These are phyloP conservation scores for Ilex paraguariensis DNA, from an alignment of 305 asterid species.

Conservation along the genomic window DNA sequence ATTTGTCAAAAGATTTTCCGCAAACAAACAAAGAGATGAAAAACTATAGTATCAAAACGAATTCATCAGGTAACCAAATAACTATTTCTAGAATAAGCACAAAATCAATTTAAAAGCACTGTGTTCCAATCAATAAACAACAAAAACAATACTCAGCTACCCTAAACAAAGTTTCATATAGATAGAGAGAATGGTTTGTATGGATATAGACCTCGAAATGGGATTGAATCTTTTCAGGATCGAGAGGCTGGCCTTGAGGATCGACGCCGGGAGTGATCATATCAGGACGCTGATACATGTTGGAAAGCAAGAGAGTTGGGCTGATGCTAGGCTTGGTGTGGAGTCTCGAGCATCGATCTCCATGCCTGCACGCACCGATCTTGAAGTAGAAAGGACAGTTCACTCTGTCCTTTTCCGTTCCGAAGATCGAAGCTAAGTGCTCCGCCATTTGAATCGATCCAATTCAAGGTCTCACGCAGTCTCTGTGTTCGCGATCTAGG, in stretches of 20 bases:
- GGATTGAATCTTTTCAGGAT: slow-evolving; percentile 14
- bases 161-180: neutral
- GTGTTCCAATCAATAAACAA: too few relatives aligned
- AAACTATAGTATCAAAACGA: too few relatives aligned
- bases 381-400: slow-evolving; percentile 19
- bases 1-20: too few relatives aligned
- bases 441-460: neutral
- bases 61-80: too few relatives aligned
- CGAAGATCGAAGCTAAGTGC: slow-evolving; percentile 14
- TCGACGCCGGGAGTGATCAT: slow-evolving; percentile 19
- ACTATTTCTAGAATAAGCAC: too few relatives aligned
- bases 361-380: slow-evolving; percentile 16
- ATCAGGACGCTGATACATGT: slow-evolving; percentile 12
- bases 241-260: slow-evolving; percentile 17
- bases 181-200: neutral
- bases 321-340: slow-evolving; percentile 11
- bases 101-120: too few relatives aligned
- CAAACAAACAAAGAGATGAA: too few relatives aligned
- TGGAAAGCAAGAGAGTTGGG: slow-evolving; percentile 11
- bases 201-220: slow-evolving; percentile 5
- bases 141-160: too few relatives aligned
- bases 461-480: too few relatives aligned
- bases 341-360: slow-evolving; percentile 13
- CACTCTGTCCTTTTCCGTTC: slow-evolving; percentile 15
- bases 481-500: too few relatives aligned